Evolutionary conservation across 345 rosid species (phyloP), one percentile per base, ranked within the genome.

Genomic region (Eucalyptus polybractea): DNA sequence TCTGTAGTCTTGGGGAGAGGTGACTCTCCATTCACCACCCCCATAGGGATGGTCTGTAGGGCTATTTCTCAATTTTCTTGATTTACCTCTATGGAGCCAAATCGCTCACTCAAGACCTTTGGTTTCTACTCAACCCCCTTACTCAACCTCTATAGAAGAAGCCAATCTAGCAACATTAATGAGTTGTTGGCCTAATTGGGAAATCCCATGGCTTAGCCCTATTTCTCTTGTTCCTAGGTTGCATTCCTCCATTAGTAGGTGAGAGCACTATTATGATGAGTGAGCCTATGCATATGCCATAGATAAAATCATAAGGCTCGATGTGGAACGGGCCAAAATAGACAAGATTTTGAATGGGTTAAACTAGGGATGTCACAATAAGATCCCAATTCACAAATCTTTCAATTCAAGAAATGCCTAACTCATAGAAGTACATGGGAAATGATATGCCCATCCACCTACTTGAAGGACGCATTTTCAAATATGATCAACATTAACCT

Each of bases 341-440:
- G 10, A 65, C 5, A n/a, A 65, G n/a, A n/a, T 7, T 4, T 65
- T 0, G 0, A n/a, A n/a, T 65, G 21, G 16, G 40, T n/a, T 65
- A n/a, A 65, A 65, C 10, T 7, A n/a, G 37, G 19, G 76, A 65
- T n/a, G 40, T n/a, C 31, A 4, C 37, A 65, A 65, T n/a, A n/a
- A 33, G 40, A 65, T 65, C 21, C 10, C 37, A 13, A 65, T n/a
- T 65, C 37, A 65, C 21, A 14, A 3, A 14, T 65, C 76, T 15
- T 40, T 65, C 2, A 7, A 5, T n/a, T n/a, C 5, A 33, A 65
- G 10, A 65, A 15, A 65, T n/a, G 21, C 10, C 1, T 3, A 2
- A 65, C 21, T 65, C 37, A 14, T 65, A 65, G 7, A 65, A 65
- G 10, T n/a, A 7, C 10, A 2, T 7, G 37, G 10, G 76, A 65